Conservation (phyloP, 106 monocot genomes). For the Apostasia ramifera region DNA sequence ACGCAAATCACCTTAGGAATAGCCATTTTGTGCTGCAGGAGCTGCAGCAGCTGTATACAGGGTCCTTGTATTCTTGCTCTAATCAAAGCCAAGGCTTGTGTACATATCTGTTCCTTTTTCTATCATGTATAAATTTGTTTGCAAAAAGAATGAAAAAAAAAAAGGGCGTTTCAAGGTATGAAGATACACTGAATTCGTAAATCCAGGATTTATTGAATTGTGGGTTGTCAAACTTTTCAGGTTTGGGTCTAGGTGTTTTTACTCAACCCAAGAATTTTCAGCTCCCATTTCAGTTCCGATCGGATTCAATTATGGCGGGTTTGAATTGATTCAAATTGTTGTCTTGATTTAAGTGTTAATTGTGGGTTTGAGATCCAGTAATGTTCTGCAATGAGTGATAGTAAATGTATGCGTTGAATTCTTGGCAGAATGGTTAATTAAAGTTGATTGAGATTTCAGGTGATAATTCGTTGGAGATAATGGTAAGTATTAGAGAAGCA, state of each 20-base stretch:
- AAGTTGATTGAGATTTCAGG: no score
- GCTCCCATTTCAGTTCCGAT: neutral
- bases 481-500: no score
- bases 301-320: no score
- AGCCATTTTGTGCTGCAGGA: neutral
- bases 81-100: neutral
- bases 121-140: neutral
- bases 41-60: conserved; percentile 5
- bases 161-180: neutral
- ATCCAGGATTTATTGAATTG: neutral
- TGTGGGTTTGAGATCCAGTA: no score
- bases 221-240: neutral
- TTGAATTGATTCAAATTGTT: no score
- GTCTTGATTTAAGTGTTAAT: no score
- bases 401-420: no score
- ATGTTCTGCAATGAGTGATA: no score
- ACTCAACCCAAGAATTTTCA: neutral
- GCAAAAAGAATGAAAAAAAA: neutral
- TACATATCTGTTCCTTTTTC: neutral
- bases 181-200: neutral
- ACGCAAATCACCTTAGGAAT: conserved; percentile 10
- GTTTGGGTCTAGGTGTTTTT: neutral
- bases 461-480: no score
- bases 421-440: no score
- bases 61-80: neutral